Evolutionary conservation across 768 basidiomycete species (phyloP), one percentile per base, ranked within the genome.

Genomic region (Tephrocybe sp.): DNA sequence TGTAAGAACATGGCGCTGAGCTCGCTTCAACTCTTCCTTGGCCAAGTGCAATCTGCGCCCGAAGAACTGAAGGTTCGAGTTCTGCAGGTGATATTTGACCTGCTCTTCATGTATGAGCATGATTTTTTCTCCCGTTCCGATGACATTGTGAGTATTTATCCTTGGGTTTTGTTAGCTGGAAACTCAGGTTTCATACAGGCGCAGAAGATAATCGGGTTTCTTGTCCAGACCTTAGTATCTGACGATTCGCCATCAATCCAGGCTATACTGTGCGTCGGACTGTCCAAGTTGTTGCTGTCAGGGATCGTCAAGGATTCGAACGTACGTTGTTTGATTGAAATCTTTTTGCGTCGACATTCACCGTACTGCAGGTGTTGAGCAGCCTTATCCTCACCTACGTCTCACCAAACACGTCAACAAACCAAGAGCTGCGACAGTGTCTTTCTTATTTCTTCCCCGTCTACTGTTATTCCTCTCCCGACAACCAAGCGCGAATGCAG

Each of bases 361-460:
- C 11, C 9, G 35, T 33, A 39, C 31, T 26, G 26, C 48, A 76
- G 74, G 69, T 72, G n/a, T 49, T 76, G 19, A 64, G 67, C 23
- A 71, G 68, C 51, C 65, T 80, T 10, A 65, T 75, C 2, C 51
- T 78, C 16, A 76, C 85, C 16, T 99, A 94, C 65, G 80, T 98
- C 49, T 91, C 92, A 0, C 91, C 93, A 0, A 83, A 87, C 39
- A 97, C 95, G 0, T 78, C 73, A 9, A 80, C 85, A 20, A 98
- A 97, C 62, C 85, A 89, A 56, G 83, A 90, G 56, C 74, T 98
- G 14, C 78, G 92, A 39, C 96, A 98, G 67, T 98, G 93, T 62
- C 73, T 99, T 12, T 85, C 92, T 5, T 98, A 97, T 66, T 98
- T 98, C 76, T 89, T 99, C 72, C 92, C 93, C 0, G 85, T 93